phyloP scores from a whole-genome alignment of 1,139 yeast genomes.

The Blastobotrys illinoisensis region DNA sequence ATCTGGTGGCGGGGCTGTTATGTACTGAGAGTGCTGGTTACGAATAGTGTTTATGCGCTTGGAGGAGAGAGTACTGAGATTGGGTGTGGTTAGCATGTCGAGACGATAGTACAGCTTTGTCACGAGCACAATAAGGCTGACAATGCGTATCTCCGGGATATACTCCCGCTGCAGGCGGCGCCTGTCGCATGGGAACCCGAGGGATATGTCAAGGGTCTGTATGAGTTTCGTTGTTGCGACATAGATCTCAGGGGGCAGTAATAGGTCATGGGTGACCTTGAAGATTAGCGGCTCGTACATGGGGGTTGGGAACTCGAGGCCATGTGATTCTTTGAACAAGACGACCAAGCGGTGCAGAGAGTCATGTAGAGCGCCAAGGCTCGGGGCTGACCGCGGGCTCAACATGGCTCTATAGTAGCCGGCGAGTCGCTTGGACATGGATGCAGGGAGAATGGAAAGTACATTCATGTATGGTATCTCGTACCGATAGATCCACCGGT shows the following conservation, averaged over 20 bases:
- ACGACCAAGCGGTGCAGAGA: constrained; percentile 11
- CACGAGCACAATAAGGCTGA: constrained; percentile 24
- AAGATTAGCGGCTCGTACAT: constrained; percentile 25
- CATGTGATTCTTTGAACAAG: constrained; percentile 12
- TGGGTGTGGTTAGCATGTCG: constrained; percentile 21
- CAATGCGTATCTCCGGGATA: constrained; percentile 17
- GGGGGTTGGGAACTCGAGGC: constrained; percentile 21
- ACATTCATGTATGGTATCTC: constrained; percentile 28
- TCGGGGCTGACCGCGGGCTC: constrained; percentile 17
- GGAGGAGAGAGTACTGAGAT: background rate
- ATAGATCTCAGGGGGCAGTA: constrained; percentile 35
- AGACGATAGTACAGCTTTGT: constrained; percentile 33
- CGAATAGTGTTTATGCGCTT: background rate
- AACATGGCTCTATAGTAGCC: constrained; percentile 9
- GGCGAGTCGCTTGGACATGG: constrained; percentile 16
- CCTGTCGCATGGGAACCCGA: constrained; percentile 4
- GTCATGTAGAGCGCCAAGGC: constrained; percentile 13
- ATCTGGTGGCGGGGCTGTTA: constrained; percentile 17
- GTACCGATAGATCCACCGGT: constrained; percentile 28
- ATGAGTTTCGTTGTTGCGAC: constrained; percentile 17
- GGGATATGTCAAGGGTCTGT: constrained; percentile 7
- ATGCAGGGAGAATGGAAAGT: constrained; percentile 18
- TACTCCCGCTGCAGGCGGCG: background rate
- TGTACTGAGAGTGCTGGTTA: background rate
- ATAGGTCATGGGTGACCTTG: constrained; percentile 27